Evolutionary conservation across 129 eudicot species (phyloP), one percentile per base, ranked within the genome.

Genomic region (Centaurea solstitialis): DNA sequence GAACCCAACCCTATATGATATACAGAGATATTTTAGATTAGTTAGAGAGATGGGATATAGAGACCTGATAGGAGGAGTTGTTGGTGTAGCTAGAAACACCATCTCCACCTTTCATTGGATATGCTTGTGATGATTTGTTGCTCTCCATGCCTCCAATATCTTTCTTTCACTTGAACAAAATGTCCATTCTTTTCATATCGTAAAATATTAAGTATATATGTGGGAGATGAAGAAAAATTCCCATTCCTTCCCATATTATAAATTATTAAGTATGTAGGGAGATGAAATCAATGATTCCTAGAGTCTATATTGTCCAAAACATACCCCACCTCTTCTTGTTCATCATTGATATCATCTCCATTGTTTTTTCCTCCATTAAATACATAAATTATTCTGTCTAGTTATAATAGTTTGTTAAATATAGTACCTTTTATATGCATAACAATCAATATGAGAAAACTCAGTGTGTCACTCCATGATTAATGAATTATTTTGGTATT

Each of bases 31-130:
- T 0, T 1, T 33, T 33, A 33, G 37, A 33, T 33, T 33, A 33
- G 37, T 33, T 47, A 47, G 61, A 50, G 62, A 57, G 22, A 17
- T 57, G 22, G 9, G 20, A 65, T 20, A 47, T 17, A 24, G 2
- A n/a, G 50, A 79, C 87, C 85, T 86, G 89, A 73, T 79, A 83
- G 23, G 86, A 74, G 24, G 89, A 86, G 76, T 86, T 86, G 70
- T 79, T 78, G 7, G 84, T 74, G 84, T 86, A 86, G 76, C 89
- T 86, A 61, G 72, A 47, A 39, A 4, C 71, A 40, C 87, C 89
- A 37, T 82, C 81, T 9, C 89, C 89, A 39, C 89, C 89, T 22
- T 69, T 86, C 84, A 82, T 86, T 45, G 89, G 73, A 66, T 64
- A 81, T 18, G 80, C 82, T 66, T 78, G 45, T 62, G 83, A 24